phyloP scores from a whole-genome alignment of 2,329 filamentous ascomycete species.

The Botryosphaeria dothidea region DNA sequence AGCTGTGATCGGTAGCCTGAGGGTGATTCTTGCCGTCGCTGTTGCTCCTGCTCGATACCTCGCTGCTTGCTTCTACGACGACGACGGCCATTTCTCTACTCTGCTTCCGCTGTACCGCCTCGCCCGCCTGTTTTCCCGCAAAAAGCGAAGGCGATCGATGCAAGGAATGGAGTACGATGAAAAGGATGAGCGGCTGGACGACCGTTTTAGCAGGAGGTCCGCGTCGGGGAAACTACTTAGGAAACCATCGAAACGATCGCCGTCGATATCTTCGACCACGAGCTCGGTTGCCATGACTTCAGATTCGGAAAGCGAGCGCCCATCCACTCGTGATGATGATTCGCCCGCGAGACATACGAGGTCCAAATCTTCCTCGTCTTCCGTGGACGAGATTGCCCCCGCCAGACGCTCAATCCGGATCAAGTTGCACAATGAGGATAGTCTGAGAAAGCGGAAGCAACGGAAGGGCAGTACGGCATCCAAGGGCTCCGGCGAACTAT shows the following conservation, averaged over 20 bases:
- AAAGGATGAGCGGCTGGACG: constrained; percentile 9
- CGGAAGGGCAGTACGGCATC: constrained; percentile 52
- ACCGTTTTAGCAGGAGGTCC: constrained; percentile 7
- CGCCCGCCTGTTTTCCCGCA: constrained; percentile 47
- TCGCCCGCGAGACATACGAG: constrained; percentile 58
- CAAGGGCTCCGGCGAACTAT: constrained; percentile 29
- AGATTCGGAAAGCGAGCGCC: constrained; percentile 58
- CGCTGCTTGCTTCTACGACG: constrained; percentile 79
- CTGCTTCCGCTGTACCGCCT: constrained; percentile 70
- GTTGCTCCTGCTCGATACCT: constrained; percentile 80
- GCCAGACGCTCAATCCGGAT: constrained; percentile 83
- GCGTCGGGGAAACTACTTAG: constrained; percentile 21
- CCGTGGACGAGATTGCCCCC: constrained; percentile 65
- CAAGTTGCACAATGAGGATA: constrained; percentile 81
- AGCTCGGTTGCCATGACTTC: constrained; percentile 65
- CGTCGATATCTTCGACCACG: constrained; percentile 47
- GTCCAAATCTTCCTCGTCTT: constrained; percentile 57
- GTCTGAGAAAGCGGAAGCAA: constrained; percentile 72
- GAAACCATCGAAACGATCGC: constrained; percentile 38
- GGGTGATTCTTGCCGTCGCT: constrained; percentile 76
- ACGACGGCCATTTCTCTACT: constrained; percentile 77
- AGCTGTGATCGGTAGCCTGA: constrained; percentile 72
- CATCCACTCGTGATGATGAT: constrained; percentile 36
- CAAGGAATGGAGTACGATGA: constrained; percentile 25
- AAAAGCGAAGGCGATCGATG: constrained; percentile 27